phyloP scores from a whole-genome alignment of 2,329 filamentous ascomycete genomes.

The Microdochium trichocladiopsis region DNA sequence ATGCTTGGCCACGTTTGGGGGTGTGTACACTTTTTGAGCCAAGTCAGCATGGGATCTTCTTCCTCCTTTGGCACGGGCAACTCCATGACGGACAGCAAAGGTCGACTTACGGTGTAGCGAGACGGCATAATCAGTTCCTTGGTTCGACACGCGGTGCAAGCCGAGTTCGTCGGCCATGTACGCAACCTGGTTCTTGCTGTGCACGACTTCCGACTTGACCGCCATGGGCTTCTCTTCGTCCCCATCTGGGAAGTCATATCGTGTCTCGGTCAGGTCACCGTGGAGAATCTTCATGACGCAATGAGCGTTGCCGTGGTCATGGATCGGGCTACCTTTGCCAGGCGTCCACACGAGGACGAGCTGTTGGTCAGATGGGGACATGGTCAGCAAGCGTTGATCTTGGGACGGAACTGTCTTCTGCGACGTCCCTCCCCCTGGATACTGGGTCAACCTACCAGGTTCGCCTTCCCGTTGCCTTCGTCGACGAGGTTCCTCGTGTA shows the following conservation, averaged over 20 bases:
- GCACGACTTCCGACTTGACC: constrained; percentile 60
- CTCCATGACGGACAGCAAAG: not conserved
- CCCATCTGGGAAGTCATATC: constrained; percentile 64
- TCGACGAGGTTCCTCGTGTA: constrained; percentile 90
- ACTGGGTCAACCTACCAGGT: constrained; percentile 30
- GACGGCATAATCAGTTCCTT: constrained; percentile 68
- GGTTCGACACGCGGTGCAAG: constrained; percentile 76
- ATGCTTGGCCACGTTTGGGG: constrained; percentile 76
- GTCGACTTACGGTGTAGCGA: constrained; percentile 63
- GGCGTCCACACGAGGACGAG: constrained; percentile 87
- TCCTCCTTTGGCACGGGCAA: not conserved
- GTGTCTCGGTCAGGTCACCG: constrained; percentile 72
- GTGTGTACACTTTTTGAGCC: constrained; percentile 63
- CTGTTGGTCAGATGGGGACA: constrained; percentile 32
- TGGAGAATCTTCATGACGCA: constrained; percentile 88
- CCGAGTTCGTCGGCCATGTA: constrained; percentile 92
- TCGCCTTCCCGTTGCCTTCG: constrained; percentile 68
- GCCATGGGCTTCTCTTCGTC: constrained; percentile 48
- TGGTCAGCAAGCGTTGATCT: constrained; percentile 1
- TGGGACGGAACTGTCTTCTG: not conserved
- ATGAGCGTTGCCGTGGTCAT: constrained; percentile 84
- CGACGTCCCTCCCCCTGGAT: not conserved
- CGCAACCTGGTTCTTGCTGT: constrained; percentile 66
- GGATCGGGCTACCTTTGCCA: constrained; percentile 74
- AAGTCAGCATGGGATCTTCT: not conserved